Conservation (phyloP, 495 filamentous ascomycete species). For the Lophium mytilinum region DNA sequence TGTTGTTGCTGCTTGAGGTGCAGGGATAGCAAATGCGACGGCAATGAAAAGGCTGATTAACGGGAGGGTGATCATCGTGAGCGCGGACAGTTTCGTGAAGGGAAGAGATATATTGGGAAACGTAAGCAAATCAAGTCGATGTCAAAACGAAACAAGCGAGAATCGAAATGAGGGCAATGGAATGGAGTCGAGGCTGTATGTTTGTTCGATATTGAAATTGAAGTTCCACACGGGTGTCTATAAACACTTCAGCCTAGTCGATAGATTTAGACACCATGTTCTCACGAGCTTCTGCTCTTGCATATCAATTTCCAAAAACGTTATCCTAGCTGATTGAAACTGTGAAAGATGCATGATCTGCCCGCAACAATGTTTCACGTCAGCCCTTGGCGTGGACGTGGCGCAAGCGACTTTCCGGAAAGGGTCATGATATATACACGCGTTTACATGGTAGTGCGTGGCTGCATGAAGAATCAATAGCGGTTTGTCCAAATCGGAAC, state of each 20-base stretch:
- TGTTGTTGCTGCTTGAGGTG: conserved; percentile 2
- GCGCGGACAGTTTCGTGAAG: neutral
- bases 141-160: neutral
- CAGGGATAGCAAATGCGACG: conserved; percentile 5
- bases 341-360: no score
- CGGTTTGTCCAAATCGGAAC: no score
- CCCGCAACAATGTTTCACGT: no score
- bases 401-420: no score
- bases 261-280: no score
- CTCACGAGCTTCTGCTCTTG: no score
- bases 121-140: neutral
- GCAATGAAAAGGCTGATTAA: conserved; percentile 1
- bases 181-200: neutral
- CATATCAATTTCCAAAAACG: no score
- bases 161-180: neutral
- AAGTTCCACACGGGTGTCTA: neutral
- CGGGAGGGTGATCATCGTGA: conserved; percentile 3
- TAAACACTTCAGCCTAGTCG: neutral
- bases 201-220: neutral
- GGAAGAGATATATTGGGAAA: neutral
- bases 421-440: no score
- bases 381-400: no score
- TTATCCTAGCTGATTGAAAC: no score
- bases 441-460: no score
- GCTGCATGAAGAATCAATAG: no score